A percentile compares a stretch with the other conserved stretches of the same genome.
Conservation (phyloP, 1,139 yeast genomes). For the Hemisphaericaspora xylanilytica region DNA sequence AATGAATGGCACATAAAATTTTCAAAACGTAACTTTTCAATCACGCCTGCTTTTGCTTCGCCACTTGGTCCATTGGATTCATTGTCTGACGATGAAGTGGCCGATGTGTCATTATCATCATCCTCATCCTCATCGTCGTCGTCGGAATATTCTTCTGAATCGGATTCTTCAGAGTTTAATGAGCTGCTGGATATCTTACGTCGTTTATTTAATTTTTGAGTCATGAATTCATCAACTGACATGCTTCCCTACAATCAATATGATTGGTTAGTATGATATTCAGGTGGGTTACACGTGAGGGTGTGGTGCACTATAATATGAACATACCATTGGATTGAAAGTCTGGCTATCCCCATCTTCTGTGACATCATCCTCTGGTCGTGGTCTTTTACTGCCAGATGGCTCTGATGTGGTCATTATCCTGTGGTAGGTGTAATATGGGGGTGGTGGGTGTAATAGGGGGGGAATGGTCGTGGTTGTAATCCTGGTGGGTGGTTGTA, state of each 20-base stretch:
- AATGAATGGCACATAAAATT: conserved; percentile 86
- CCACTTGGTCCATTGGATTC: neutral
- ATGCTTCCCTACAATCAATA: neutral
- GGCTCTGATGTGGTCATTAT: too few relatives aligned
- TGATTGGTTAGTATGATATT: neutral
- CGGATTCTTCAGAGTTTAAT: conserved; percentile 4
- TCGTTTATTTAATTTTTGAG: conserved; percentile 3
- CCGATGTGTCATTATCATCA: conserved; percentile 5
- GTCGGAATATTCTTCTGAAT: conserved; percentile 5
- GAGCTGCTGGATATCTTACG: neutral
- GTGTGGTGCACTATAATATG: neutral
- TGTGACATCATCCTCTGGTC: too few relatives aligned
- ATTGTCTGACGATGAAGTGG: neutral
- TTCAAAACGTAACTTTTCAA: conserved; percentile 53
- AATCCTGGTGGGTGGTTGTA: too few relatives aligned
- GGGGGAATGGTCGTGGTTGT: too few relatives aligned
- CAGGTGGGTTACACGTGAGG: neutral
- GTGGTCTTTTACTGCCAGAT: too few relatives aligned
- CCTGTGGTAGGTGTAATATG: too few relatives aligned
- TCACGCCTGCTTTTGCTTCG: conserved; percentile 45
- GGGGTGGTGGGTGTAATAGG: too few relatives aligned
- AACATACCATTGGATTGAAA: neutral
- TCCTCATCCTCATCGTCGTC: conserved; percentile 5
- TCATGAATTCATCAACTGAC: conserved; percentile 2
- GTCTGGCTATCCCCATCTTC: too few relatives aligned